A percentile compares a stretch with the other conserved stretches of the same genome.
Evolutionary conservation across 305 asterid species (phyloP).

Genomic region (Coffea humblotiana): DNA sequence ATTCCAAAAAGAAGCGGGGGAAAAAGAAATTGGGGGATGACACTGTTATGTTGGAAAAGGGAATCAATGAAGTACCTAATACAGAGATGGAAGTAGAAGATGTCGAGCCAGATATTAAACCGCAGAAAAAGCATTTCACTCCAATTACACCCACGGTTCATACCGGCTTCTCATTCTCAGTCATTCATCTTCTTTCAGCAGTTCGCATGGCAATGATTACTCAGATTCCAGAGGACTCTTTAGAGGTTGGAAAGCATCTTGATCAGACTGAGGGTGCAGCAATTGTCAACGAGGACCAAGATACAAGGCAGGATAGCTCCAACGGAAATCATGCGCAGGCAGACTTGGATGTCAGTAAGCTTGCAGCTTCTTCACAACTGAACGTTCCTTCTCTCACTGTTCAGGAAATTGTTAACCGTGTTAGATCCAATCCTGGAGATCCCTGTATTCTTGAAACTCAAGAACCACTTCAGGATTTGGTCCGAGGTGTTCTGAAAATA

Average conservation of each 20-base stretch:
- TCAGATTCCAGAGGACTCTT: constrained; percentile 69
- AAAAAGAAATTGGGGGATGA: constrained; percentile 57
- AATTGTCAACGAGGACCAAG: constrained; percentile 49
- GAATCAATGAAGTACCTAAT: constrained; percentile 48
- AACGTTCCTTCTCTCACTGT: constrained; percentile 68
- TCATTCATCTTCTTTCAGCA: constrained; percentile 94
- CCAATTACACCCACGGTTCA: constrained; percentile 86
- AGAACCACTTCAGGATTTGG: constrained; percentile 95
- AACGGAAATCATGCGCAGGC: constrained; percentile 38
- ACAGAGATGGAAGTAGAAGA: constrained; percentile 52
- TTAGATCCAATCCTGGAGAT: constrained; percentile 85
- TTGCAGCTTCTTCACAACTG: constrained; percentile 45
- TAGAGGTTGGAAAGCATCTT: constrained; percentile 43
- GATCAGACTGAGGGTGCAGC: constrained; percentile 49
- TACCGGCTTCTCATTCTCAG: constrained; percentile 86
- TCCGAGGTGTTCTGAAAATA: constrained; percentile 93
- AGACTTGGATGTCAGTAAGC: constrained; percentile 38
- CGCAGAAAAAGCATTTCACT: constrained; percentile 71
- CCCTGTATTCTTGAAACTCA: constrained; percentile 95
- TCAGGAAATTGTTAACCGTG: constrained; percentile 84
- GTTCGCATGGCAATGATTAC: constrained; percentile 86
- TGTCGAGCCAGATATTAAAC: constrained; percentile 58
- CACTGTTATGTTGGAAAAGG: constrained; percentile 46
- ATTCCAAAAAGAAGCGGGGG: constrained; percentile 62
- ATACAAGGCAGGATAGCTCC: constrained; percentile 40